Conservation (phyloP, 2,329 filamentous ascomycete species). For the Epichloe bromicola region DNA sequence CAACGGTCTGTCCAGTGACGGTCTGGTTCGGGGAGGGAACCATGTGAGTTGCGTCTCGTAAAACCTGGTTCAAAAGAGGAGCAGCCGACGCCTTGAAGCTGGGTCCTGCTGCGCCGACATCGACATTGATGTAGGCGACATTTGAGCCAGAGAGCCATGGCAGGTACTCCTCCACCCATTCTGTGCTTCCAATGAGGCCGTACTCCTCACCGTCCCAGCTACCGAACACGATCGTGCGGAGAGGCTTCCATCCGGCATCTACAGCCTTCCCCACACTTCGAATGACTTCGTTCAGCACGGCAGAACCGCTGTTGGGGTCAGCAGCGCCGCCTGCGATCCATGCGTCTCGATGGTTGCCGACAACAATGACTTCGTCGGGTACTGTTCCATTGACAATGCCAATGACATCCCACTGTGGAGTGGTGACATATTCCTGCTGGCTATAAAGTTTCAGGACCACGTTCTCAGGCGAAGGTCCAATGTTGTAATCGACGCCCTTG, state of each 20-base stretch:
- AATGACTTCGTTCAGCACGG: slow-evolving; percentile 66
- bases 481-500: slow-evolving; percentile 73
- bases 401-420: slow-evolving; percentile 81
- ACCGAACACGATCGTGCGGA: slow-evolving; percentile 83
- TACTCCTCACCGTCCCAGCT: slow-evolving; percentile 80
- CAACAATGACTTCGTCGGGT: slow-evolving; percentile 69
- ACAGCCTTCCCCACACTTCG: slow-evolving; percentile 61
- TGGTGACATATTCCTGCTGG: slow-evolving; percentile 69
- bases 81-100: slow-evolving; percentile 54
- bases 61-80: slow-evolving; percentile 60
- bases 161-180: slow-evolving; percentile 85
- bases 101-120: slow-evolving; percentile 56
- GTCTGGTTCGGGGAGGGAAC: slow-evolving; percentile 68
- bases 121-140: slow-evolving; percentile 78
- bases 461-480: slow-evolving; percentile 66
- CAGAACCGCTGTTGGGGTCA: slow-evolving; percentile 74
- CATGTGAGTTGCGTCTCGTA: slow-evolving; percentile 51
- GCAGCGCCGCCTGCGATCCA: slow-evolving; percentile 78
- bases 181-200: slow-evolving; percentile 71
- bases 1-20: slow-evolving; percentile 55
- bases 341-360: slow-evolving; percentile 88
- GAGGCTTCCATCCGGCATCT: slow-evolving; percentile 43
- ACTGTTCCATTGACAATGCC: slow-evolving; percentile 83
- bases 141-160: slow-evolving; percentile 64
- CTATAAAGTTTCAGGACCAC: slow-evolving; percentile 63